Percentiles rank a stretch among this genome's conserved stretches.
Conservation (phyloP, 139 green algal species). For the Pleodorina starrii region DNA sequence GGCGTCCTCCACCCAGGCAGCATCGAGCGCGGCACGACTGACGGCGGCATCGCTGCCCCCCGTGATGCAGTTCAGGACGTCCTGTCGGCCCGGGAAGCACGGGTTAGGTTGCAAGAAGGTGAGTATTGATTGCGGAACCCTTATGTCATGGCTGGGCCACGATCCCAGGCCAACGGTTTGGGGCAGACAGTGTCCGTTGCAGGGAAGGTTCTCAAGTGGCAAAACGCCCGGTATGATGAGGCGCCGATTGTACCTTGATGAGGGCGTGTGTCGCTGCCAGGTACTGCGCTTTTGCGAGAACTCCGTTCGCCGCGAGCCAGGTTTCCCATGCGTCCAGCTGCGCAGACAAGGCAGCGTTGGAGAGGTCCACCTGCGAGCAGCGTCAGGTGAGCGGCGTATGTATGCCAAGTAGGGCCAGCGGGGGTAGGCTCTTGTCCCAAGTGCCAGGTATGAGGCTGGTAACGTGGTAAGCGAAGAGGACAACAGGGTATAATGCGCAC, state of each 20-base stretch:
- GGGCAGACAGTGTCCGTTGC: no score
- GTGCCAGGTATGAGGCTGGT: neutral
- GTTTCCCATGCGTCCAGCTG: conserved; percentile 10
- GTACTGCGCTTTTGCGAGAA: neutral
- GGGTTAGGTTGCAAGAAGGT: no score
- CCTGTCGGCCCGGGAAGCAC: no score
- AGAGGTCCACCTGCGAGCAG: neutral
- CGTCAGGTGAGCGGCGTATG: no score
- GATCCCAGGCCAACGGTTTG: no score
- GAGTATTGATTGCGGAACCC: no score
- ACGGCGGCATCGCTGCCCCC: neutral
- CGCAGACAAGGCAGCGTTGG: neutral
- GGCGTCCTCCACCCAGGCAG: conserved; percentile 1
- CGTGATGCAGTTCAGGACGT: neutral
- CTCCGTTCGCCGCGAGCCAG: neutral
- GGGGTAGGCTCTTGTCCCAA: neutral
- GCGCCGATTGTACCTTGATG: neutral
- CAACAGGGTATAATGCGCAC: no score
- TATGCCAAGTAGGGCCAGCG: no score
- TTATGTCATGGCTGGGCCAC: no score
- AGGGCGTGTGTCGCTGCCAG: conserved; percentile 3
- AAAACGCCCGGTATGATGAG: neutral
- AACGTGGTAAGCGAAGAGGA: no score
- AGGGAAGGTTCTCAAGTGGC: no score
- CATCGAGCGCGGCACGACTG: neutral